Evolutionary conservation across 805 yeast genomes (phyloP).

Genomic region (Starmera pachycereana): DNA sequence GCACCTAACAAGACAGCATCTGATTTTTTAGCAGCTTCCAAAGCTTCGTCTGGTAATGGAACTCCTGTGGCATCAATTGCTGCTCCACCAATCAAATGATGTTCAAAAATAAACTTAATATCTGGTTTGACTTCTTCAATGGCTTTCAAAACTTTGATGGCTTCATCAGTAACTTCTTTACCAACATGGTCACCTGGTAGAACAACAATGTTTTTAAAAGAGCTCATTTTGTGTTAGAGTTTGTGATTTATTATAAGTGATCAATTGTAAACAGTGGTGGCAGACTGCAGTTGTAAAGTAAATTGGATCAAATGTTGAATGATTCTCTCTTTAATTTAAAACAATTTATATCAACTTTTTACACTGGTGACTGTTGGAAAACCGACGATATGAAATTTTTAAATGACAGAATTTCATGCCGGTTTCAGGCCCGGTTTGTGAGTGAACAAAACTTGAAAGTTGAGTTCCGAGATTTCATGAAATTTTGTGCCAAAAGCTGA

Average conservation of each 20-base stretch:
- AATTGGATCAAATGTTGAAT: too few relatives aligned
- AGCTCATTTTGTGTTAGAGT: slow-evolving; percentile 1
- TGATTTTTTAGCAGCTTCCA: slow-evolving; percentile 73
- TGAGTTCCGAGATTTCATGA: too few relatives aligned
- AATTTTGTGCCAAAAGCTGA: too few relatives aligned
- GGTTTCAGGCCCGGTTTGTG: too few relatives aligned
- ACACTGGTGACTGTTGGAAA: too few relatives aligned
- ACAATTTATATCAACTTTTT: too few relatives aligned
- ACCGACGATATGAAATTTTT: too few relatives aligned
- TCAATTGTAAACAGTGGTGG: neutral
- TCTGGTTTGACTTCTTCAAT: slow-evolving; percentile 47
- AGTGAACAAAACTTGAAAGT: too few relatives aligned
- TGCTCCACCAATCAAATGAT: slow-evolving; percentile 95
- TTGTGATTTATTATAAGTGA: neutral
- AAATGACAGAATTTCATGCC: too few relatives aligned
- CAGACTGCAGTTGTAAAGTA: too few relatives aligned
- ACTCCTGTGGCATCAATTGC: slow-evolving; percentile 95
- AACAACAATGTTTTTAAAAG: slow-evolving; percentile 63
- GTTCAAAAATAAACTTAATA: slow-evolving; percentile 62
- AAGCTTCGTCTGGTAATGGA: slow-evolving; percentile 79
- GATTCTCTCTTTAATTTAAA: too few relatives aligned
- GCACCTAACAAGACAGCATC: slow-evolving; percentile 97
- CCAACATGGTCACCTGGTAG: slow-evolving; percentile 98
- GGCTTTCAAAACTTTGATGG: slow-evolving; percentile 81
- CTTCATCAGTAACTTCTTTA: slow-evolving; percentile 80